phyloP scores from a whole-genome alignment of 441 rosid genomes.

The Populus hybrid region DNA sequence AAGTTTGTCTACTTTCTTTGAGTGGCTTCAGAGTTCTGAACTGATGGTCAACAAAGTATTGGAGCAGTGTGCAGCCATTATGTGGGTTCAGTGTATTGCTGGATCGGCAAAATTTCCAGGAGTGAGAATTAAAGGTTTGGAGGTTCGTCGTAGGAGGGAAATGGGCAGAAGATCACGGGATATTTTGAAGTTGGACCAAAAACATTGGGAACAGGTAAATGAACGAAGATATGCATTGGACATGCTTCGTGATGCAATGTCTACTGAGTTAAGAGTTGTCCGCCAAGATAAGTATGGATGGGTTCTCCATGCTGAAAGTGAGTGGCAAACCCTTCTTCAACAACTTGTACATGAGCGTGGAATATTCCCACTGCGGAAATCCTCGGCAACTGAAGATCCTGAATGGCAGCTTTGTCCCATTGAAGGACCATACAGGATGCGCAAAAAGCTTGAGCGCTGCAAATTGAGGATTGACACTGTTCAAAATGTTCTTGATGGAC shows the following conservation, averaged over 20 bases:
- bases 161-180: constrained; percentile 93
- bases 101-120: constrained; percentile 99
- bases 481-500: constrained; percentile 79
- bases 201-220: constrained; percentile 95
- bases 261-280: constrained; percentile 99
- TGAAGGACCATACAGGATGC: constrained; percentile 99
- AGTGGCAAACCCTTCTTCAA: constrained; percentile 99
- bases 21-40: constrained; percentile 89
- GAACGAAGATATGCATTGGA: constrained; percentile 99
- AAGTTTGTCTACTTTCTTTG: constrained; percentile 69
- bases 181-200: constrained; percentile 70
- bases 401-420: constrained; percentile 99
- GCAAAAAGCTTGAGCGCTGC: constrained; percentile 97
- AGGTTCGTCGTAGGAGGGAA: constrained; percentile 95
- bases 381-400: constrained; percentile 58
- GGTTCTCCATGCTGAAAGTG: constrained; percentile 99
- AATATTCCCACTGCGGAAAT: constrained; percentile 79
- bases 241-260: constrained; percentile 93
- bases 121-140: constrained; percentile 93
- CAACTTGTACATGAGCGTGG: constrained; percentile 99
- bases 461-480: constrained; percentile 81
- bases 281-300: constrained; percentile 99
- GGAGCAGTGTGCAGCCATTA: constrained; percentile 98
- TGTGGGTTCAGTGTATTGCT: constrained; percentile 98
- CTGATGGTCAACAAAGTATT: constrained; percentile 74